These are phyloP conservation scores for Sorghum bicolor DNA, from an alignment of 176 grass and related monocot genomes.

Conservation along the genomic window DNA sequence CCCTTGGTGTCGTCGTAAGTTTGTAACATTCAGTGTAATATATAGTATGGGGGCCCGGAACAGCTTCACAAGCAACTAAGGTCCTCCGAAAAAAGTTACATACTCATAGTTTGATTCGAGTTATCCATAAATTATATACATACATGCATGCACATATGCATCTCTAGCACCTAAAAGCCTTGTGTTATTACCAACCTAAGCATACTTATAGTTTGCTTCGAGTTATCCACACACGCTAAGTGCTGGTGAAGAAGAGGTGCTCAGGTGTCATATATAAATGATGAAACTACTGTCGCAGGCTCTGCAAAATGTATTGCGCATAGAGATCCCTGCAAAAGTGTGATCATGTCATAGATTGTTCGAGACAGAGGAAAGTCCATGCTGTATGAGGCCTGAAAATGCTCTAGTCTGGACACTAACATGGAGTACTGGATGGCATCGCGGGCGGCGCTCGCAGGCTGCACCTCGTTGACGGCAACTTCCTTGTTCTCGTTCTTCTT, in stretches of 20 bases:
- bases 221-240: not conserved
- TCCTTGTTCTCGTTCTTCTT: conserved; percentile 86
- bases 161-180: not conserved
- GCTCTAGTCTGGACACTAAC: conserved; percentile 28
- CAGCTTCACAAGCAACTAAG: conserved; percentile 21
- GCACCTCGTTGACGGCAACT: conserved; percentile 62
- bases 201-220: not conserved
- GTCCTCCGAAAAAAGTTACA: not conserved
- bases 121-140: not conserved
- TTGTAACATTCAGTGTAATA: conserved; percentile 29
- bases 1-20: not conserved
- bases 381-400: not conserved
- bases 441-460: conserved; percentile 40
- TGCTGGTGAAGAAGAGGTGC: not conserved
- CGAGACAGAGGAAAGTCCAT: not conserved
- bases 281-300: conserved; percentile 38
- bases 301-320: conserved; percentile 55
- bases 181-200: not conserved
- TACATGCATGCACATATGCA: not conserved
- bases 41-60: conserved; percentile 19
- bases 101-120: not conserved
- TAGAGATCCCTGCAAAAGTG: conserved; percentile 53
- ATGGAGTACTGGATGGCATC: conserved; percentile 70
- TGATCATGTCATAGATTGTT: not conserved
- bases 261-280: not conserved